Evolutionary conservation across 805 yeast genomes (phyloP), one percentile per base, ranked within the genome.

Genomic region (Candida tallmaniae): DNA sequence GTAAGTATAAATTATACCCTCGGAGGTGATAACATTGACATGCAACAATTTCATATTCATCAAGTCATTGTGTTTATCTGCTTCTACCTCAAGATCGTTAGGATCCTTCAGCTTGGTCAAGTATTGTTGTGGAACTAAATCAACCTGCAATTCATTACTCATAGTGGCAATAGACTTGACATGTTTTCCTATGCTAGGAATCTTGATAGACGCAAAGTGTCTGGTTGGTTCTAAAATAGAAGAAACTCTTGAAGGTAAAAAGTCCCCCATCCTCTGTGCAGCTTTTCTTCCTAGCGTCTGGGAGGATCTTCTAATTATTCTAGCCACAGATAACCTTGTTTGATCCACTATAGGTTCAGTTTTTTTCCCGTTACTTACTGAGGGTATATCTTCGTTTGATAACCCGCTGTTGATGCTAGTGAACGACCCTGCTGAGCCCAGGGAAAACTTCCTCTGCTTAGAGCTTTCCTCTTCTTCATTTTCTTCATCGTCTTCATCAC

Each of bases 251-350:
- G 79, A 68, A 2, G 96, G 96, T 15, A 89, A 67, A 41, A 81
- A 82, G n/a, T 85, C 85, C 0, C 95, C 96, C 74, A 88, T 80
- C 34, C 79, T 82, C 48, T 82, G 94, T 0, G 95, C 96, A 1
- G 93, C 93, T 42, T 76, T 77, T 31, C 89, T 63, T 0, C 90
- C 89, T 36, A 83, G 62, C 4, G 74, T 76, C 47, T 84, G 94
- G 0, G 93, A 83, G 2, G 90, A 82, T 40, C 86, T 67, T 46
- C 94, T 63, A 17, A 84, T 76, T 63, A 84, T 70, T 38, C 94
- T 59, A 0, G 86, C 93, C 9, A 84, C 83, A 0, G 87, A 76
- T 34, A 80, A 65, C 45, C 94, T 63, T 1, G 83, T 73, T 29
- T 73, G 76, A 48, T 84, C 94, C 9, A 83, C 77, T 21, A 82